Evolutionary conservation across 352 stramenopile species (phyloP).

Genomic region (Phytophthora citrophthora): DNA sequence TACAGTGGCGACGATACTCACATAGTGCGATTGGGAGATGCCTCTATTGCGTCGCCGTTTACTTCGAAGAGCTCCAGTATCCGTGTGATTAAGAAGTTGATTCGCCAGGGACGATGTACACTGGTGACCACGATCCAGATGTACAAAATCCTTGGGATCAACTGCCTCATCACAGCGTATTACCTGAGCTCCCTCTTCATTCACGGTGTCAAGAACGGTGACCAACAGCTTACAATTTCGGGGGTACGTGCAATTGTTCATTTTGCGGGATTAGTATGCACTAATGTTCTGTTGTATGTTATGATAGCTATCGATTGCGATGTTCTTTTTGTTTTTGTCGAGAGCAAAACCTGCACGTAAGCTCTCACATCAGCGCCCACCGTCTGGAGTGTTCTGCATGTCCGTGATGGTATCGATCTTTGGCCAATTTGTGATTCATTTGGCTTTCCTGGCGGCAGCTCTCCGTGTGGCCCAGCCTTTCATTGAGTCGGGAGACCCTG

Average conservation of each 20-base stretch:
- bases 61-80: constrained; percentile 95
- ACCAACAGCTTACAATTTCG: constrained; percentile 92
- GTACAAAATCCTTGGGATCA: constrained; percentile 99
- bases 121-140: constrained; percentile 99
- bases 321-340: constrained; percentile 58
- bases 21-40: constrained; percentile 98
- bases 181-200: constrained; percentile 98
- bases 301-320: constrained; percentile 75
- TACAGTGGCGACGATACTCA: constrained; percentile 87
- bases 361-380: constrained; percentile 93
- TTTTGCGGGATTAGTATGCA: constrained; percentile 66
- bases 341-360: constrained; percentile 94
- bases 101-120: constrained; percentile 98
- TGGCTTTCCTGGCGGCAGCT: constrained; percentile 91
- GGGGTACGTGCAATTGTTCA: constrained; percentile 28
- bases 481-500: constrained; percentile 80
- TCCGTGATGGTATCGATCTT: constrained; percentile 94
- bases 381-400: constrained; percentile 95
- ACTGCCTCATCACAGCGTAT: constrained; percentile 98
- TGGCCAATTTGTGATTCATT: constrained; percentile 97
- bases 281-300: constrained; percentile 40
- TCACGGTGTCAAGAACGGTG: constrained; percentile 98
- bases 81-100: constrained; percentile 93
- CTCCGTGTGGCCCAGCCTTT: constrained; percentile 91
- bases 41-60: constrained; percentile 99